Evolutionary conservation across 495 filamentous ascomycete species (phyloP).

Genomic region (Wilcoxina mikolae): DNA sequence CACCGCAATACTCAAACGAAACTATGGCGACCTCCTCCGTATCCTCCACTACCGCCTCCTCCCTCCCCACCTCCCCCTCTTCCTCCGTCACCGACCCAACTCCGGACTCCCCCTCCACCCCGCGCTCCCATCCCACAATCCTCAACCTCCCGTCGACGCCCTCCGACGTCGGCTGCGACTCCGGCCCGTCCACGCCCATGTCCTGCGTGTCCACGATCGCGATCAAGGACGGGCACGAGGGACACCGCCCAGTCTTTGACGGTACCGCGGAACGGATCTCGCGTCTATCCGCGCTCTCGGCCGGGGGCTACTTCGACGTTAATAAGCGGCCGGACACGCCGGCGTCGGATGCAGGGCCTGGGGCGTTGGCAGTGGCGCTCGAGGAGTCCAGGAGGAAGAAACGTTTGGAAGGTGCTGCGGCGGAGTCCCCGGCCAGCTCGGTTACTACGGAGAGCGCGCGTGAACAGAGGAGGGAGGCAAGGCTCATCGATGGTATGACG

Average conservation of each 20-base stretch:
- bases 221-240: conserved; percentile 29
- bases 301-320: conserved; percentile 18
- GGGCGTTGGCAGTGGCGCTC: not conserved
- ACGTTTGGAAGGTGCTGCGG: not conserved
- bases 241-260: conserved; percentile 14
- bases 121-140: conserved; percentile 4
- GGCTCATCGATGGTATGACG: conserved; percentile 43
- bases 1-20: too few relatives aligned
- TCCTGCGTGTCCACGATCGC: conserved; percentile 28
- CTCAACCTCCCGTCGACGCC: conserved; percentile 10
- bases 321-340: not conserved
- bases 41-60: too few relatives aligned
- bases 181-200: conserved; percentile 24
- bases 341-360: not conserved
- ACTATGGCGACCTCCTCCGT: too few relatives aligned
- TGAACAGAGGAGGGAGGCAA: conserved; percentile 31
- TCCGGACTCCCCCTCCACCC: too few relatives aligned
- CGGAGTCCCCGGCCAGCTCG: conserved; percentile 10
- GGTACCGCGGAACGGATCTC: conserved; percentile 16
- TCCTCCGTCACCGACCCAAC: too few relatives aligned
- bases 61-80: too few relatives aligned
- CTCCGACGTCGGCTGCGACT: conserved; percentile 7
- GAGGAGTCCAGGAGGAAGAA: not conserved
- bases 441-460: conserved; percentile 18
- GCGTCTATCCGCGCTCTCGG: conserved; percentile 9